Conservation (phyloP, 768 basidiomycete species). For the Russula griseocarnosa region DNA sequence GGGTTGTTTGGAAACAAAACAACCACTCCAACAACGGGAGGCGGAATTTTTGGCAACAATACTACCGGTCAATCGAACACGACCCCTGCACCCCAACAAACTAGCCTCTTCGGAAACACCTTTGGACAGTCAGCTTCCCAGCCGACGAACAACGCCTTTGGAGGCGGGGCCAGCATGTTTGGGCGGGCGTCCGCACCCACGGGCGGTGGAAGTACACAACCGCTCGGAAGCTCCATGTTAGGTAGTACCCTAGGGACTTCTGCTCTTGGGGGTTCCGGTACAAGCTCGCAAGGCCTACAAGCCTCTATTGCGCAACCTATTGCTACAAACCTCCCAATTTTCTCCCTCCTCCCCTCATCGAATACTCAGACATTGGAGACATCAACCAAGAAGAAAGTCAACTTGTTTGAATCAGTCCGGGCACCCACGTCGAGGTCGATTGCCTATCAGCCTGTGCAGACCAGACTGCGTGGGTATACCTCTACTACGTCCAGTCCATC, state of each 20-base stretch:
- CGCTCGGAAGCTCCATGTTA: conserved; percentile 40
- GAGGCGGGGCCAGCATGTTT: conserved; percentile 31
- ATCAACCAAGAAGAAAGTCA: conserved; percentile 67
- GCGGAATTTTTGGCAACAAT: conserved; percentile 43
- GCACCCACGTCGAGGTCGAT: conserved; percentile 63
- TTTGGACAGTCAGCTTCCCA: conserved; percentile 44
- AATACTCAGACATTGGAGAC: conserved; percentile 58
- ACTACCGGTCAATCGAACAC: conserved; percentile 30
- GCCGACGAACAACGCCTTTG: conserved; percentile 30
- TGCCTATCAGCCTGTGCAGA: conserved; percentile 57
- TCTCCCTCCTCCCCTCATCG: conserved; percentile 69
- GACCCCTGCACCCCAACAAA: conserved; percentile 8
- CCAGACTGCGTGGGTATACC: conserved; percentile 70
- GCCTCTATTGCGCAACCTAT: conserved; percentile 89
- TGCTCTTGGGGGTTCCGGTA: conserved; percentile 43
- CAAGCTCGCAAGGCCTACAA: conserved; percentile 50
- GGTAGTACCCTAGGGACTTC: conserved; percentile 47
- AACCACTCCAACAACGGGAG: conserved; percentile 33
- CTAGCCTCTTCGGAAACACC: conserved; percentile 39
- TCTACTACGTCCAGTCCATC: conserved; percentile 43
- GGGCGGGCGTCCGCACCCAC: conserved; percentile 27
- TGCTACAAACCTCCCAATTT: conserved; percentile 65
- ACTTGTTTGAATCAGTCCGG: conserved; percentile 75
- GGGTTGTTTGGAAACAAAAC: conserved; percentile 38
- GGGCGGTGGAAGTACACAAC: conserved; percentile 4